Conservation (phyloP, 208 protist genomes). For the Crithidia fasciculata region DNA sequence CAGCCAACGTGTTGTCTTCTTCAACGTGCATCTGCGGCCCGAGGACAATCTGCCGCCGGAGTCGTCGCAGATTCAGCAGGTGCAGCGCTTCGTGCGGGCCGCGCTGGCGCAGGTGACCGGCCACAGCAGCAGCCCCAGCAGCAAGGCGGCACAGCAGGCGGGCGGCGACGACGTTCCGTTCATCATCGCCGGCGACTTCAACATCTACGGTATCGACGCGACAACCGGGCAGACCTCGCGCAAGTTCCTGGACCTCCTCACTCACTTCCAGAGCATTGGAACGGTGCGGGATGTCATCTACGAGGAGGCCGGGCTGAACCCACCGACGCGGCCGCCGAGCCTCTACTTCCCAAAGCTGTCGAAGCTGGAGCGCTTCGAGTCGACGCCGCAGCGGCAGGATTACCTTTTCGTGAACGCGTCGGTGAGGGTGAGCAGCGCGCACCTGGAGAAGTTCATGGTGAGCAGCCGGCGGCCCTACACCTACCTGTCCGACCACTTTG, state of each 20-base stretch:
- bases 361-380: constrained; percentile 66
- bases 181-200: constrained; percentile 86
- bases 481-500: constrained; percentile 92
- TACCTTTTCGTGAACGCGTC: constrained; percentile 78
- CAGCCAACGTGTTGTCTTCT: constrained; percentile 64
- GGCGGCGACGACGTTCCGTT: constrained; percentile 48
- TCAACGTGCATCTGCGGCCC: constrained; percentile 86
- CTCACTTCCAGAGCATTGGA: constrained; percentile 67
- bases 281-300: constrained; percentile 71
- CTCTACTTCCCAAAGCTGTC: constrained; percentile 86
- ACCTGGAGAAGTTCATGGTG: constrained; percentile 85
- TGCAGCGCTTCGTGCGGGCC: constrained; percentile 65
- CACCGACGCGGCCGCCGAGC: constrained; percentile 74
- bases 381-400: constrained; percentile 81
- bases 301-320: constrained; percentile 52
- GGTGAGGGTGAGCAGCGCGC: constrained; percentile 37
- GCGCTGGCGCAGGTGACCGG: constrained; percentile 66
- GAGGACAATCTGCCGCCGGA: constrained; percentile 59
- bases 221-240: constrained; percentile 49
- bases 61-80: constrained; percentile 80
- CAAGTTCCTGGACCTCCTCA: constrained; percentile 63
- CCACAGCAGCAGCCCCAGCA: constrained; percentile 1
- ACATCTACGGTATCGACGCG: constrained; percentile 78
- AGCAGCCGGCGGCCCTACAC: constrained; percentile 78
- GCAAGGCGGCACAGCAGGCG: neutral